Base-by-base conservation (phyloP, 768 basidiomycete genomes). In the Dacryopinax spathularia region DNA sequence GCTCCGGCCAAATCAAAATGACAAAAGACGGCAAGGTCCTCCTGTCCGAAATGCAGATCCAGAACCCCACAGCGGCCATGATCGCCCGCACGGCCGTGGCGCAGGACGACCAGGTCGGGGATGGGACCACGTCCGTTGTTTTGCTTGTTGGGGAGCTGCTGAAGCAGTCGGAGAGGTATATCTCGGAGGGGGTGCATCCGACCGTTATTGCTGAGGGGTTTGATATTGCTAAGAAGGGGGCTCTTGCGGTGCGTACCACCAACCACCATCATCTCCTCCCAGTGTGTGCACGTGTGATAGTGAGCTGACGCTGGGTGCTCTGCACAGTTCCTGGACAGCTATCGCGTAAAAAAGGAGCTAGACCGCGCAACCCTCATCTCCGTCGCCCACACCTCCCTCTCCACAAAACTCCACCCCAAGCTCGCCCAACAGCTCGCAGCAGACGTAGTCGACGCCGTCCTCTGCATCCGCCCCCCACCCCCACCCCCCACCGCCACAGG, bases 21-120 rank as follows among this genome's bases (percentile, higher is more conserved):
- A 98, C 96, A 67, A 99, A 98, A 76, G 96, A 98, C 72, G 96
- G 96, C 67, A 99, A 99, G 78, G 95, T 97, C 39, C 77, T 99
- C 63, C 80, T 99, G 64, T 95, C 93, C 39, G 96, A 99, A 78
- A 99, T 99, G 96, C 96, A 98, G 78, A 99, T 99, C 62, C 79
- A 80, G 76, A 98, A 99, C 74, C 96, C 96, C 33, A 98, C 96
- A 2, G 96, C 96, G 18, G 94, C 96, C 33, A 95, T 99, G 91
- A 92, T 99, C 72, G 96, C 96, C 48, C 85, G 93, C 61, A 97
- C 96, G 41, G 96, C 96, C 15, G 95, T 97, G 25, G 95, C 96
- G 2, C 96, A 98, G 73, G 96, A 99, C 69, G 96, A 98, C 72
- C 94, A 97, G 81, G 94, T 96, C 43, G 96, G 96, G 67, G 96